Base-by-base conservation (phyloP, 108 stramenopile genomes). In the Cyclotella kingstonii region DNA sequence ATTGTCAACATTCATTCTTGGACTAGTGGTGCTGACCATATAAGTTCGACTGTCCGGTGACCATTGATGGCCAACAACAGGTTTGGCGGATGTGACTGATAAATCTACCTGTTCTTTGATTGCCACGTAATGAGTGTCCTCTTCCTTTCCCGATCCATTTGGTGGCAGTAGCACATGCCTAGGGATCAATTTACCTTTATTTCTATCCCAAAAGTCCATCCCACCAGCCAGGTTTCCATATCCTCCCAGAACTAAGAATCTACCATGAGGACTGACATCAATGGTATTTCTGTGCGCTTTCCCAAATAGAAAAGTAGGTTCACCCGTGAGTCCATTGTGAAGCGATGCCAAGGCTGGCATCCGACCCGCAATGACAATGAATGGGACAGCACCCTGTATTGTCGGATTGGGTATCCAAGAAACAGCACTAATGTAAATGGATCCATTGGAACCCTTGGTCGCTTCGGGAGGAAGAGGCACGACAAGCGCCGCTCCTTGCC, bases 1-100 rank as follows among this genome's bases (percentile, higher is more conserved):
- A 79, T 98, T 98, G 64, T 97, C 97, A 11, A 99, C 98, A 81
- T 98, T 98, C 97, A 98, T 98, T 6, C 96, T 84, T 5, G 98
- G 98, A 35, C 89, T 89, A 3, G 93, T 92, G 8, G 98, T 98
- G 14, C 85, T 83, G 19, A 90, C 90, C 43, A 91, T 27, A 52
- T 98, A 95, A 26, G 84, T 84, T 11, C 98, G 78, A 28, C 87
- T 84, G 66, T 93, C 90, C 14, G 98, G 97, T 15, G 82, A 77
- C 98, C 98, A 99, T 10, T 88, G 89, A 64, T 92, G 96, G 27
- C 90, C 84, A 14, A 94, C 92, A 29, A 84, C 84, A 36, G 85
- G 79, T 72, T 79, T 71, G 8, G 68, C 68, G 12, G 79, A 53
- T 5, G 81, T 83, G 31, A 70, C 60, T 5, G 85, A 86, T 64